Conservation (phyloP, 768 basidiomycete species). For the Butyriboletus loyo region DNA sequence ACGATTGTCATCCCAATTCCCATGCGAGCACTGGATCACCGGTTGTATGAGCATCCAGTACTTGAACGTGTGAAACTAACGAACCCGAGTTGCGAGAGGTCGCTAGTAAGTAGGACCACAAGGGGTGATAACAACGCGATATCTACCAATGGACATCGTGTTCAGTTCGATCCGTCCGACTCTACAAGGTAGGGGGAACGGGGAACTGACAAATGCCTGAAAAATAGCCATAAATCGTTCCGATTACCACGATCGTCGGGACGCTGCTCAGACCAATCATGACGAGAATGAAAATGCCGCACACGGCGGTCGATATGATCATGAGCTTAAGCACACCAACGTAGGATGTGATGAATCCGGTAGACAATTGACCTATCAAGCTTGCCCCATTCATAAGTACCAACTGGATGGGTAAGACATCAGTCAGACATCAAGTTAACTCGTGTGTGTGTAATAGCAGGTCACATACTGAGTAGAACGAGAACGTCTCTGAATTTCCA, state of each 20-base stretch:
- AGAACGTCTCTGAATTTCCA: slow-evolving; percentile 42
- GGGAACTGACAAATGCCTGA: slow-evolving; percentile 38
- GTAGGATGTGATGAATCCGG: slow-evolving; percentile 40
- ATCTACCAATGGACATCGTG: slow-evolving; percentile 18
- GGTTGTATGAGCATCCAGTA: not conserved
- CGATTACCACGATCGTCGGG: slow-evolving; percentile 37
- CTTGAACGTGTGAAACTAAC: not conserved
- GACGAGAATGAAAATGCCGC: slow-evolving; percentile 40
- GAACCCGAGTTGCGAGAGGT: slow-evolving; percentile 52
- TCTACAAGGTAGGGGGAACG: not conserved
- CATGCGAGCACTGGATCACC: slow-evolving; percentile 24
- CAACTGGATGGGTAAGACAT: slow-evolving; percentile 32
- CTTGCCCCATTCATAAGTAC: slow-evolving; percentile 51
- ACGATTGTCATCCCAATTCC: slow-evolving; percentile 12
- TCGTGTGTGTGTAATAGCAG: not conserved
- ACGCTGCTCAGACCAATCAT: slow-evolving; percentile 39
- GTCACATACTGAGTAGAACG: slow-evolving; percentile 51
- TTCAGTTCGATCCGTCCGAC: not conserved
- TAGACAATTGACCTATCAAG: slow-evolving; percentile 49
- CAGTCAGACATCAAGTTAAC: not conserved
- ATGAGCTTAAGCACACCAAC: slow-evolving; percentile 45
- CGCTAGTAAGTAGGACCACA: slow-evolving; percentile 41
- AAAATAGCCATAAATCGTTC: slow-evolving; percentile 46
- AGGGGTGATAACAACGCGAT: slow-evolving; percentile 41
- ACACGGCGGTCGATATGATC: slow-evolving; percentile 31